Percentiles rank a stretch among this genome's conserved stretches.
These are phyloP conservation scores for Rhodotorula babjevae DNA, from an alignment of 768 basidiomycete species.

Conservation along the genomic window DNA sequence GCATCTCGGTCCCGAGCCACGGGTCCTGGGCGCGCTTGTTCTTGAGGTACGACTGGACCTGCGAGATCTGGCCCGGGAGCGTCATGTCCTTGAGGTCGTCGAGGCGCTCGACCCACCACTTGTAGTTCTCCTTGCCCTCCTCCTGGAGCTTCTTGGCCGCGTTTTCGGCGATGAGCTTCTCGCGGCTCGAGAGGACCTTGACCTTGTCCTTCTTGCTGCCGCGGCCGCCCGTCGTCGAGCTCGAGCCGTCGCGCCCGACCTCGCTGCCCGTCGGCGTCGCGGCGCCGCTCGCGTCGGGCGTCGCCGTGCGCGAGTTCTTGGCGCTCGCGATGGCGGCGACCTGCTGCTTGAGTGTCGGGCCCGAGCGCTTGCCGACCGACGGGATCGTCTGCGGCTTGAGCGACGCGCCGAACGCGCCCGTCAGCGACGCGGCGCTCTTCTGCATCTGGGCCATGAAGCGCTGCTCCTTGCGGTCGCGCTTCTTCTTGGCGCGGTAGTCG, in stretches of 20 bases:
- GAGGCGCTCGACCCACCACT: slow-evolving; percentile 59
- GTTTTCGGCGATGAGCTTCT: slow-evolving; percentile 40
- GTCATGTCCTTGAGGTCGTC: slow-evolving; percentile 47
- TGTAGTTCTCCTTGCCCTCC: slow-evolving; percentile 35
- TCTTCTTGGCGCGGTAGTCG: slow-evolving; percentile 49
- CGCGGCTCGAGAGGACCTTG: slow-evolving; percentile 50
- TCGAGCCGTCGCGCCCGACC: slow-evolving; percentile 23
- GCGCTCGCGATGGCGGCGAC: slow-evolving; percentile 10
- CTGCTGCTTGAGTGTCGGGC: slow-evolving; percentile 21
- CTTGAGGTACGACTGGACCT: slow-evolving; percentile 50
- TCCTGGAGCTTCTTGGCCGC: slow-evolving; percentile 35
- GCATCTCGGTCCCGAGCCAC: slow-evolving; percentile 55
- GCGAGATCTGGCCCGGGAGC: slow-evolving; percentile 46
- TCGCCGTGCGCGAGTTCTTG: slow-evolving; percentile 13
- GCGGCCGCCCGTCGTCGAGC: slow-evolving; percentile 4
- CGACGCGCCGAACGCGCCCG: slow-evolving; percentile 58
- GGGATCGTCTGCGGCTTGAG: slow-evolving; percentile 59
- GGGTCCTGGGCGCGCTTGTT: slow-evolving; percentile 52
- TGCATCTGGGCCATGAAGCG: slow-evolving; percentile 59
- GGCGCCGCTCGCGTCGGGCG: slow-evolving; percentile 16
- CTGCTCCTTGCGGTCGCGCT: slow-evolving; percentile 54
- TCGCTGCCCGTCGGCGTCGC: slow-evolving; percentile 27
- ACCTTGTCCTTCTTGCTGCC: slow-evolving; percentile 46
- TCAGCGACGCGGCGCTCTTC: slow-evolving; percentile 60
- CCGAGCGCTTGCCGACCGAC: slow-evolving; percentile 45